Conservation (phyloP, 192 early-diverging fungal genomes). For the Chytriomyces confervae region DNA sequence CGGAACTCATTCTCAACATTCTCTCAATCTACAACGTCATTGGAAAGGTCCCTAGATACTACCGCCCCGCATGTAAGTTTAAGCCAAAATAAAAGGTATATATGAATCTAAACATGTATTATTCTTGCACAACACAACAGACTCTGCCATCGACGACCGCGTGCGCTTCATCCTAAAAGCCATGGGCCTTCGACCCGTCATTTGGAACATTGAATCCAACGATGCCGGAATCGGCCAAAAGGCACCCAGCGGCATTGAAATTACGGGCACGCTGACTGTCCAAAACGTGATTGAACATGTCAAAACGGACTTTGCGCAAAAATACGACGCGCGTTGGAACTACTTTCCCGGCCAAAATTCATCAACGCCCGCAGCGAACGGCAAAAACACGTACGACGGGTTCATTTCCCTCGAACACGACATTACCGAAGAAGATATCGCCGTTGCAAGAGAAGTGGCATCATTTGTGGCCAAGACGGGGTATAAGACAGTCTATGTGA, state of each 20-base stretch:
- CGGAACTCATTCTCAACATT: slow-evolving; percentile 33
- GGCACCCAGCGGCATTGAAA: slow-evolving; percentile 18
- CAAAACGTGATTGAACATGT: neutral
- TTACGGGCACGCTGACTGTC: slow-evolving; percentile 4
- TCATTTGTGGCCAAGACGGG: neutral
- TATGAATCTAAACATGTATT: neutral
- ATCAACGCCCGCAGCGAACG: neutral
- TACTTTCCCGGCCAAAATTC: slow-evolving; percentile 21
- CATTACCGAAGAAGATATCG: slow-evolving; percentile 13
- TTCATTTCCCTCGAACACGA: slow-evolving; percentile 41
- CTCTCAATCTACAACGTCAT: slow-evolving; percentile 34
- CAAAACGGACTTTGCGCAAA: slow-evolving; percentile 18
- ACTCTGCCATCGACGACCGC: slow-evolving; percentile 58
- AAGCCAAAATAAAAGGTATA: neutral
- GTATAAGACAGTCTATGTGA: slow-evolving; percentile 20
- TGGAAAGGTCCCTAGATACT: slow-evolving; percentile 57
- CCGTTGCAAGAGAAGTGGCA: neutral
- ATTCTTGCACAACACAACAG: neutral
- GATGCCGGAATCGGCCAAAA: slow-evolving; percentile 30
- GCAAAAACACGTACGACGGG: slow-evolving; percentile 21
- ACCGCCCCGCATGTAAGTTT: slow-evolving; percentile 70
- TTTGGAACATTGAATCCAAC: slow-evolving; percentile 53
- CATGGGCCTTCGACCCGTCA: slow-evolving; percentile 55
- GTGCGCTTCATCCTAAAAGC: slow-evolving; percentile 61
- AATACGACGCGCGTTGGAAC: slow-evolving; percentile 21